Percentiles rank a stretch among this genome's conserved stretches.
phyloP scores from a whole-genome alignment of 1,139 yeast genomes.

The Debaryomyces fabryi region DNA sequence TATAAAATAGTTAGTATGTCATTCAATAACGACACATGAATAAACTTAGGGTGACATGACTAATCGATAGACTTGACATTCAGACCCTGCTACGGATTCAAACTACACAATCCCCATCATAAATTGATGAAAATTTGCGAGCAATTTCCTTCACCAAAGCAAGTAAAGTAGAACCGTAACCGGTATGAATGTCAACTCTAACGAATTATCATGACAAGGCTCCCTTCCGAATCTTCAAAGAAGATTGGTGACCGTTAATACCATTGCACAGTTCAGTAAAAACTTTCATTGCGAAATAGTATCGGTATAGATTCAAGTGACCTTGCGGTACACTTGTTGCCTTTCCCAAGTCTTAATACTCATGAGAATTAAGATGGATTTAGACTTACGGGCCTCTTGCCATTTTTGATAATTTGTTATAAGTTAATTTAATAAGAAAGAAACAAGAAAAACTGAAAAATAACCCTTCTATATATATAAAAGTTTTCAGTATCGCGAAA shows the following conservation, averaged over 20 bases:
- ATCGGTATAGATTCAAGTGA: constrained; percentile 11
- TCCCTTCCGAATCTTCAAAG: constrained; percentile 25
- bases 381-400: constrained; percentile 92
- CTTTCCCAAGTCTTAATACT: constrained; percentile 5
- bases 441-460: constrained; percentile 6
- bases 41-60: constrained; percentile 7
- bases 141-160: constrained; percentile 7
- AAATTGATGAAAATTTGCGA: not conserved
- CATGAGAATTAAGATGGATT: not conserved
- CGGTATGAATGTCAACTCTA: constrained; percentile 9
- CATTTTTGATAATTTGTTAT: constrained; percentile 56
- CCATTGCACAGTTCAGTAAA: not conserved
- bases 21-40: not conserved
- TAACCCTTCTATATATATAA: constrained; percentile 8
- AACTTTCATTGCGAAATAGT: constrained; percentile 1
- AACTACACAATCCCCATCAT: not conserved
- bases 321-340: constrained; percentile 6
- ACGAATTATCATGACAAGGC: constrained; percentile 34
- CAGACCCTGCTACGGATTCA: constrained; percentile 3
- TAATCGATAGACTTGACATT: constrained; percentile 22
- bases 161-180: constrained; percentile 2
- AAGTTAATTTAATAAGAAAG: constrained; percentile 13
- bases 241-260: constrained; percentile 28
- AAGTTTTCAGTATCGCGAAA: constrained; percentile 3
- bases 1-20: constrained; percentile 35